Evolutionary conservation across 495 filamentous ascomycete genomes (phyloP).

Genomic region (Oleoguttula mirabilis): DNA sequence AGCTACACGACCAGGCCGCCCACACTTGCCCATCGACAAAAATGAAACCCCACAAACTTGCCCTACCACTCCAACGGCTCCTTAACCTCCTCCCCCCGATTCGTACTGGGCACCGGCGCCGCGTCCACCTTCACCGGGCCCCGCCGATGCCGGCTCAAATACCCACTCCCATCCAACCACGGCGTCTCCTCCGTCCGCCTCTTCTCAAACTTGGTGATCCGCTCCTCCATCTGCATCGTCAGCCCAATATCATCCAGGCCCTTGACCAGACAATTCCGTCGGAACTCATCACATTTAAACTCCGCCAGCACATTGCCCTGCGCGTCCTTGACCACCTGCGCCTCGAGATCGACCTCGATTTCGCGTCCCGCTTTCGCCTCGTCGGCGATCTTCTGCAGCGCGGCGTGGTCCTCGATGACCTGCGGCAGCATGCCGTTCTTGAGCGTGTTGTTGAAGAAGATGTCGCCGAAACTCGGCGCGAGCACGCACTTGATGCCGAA

Average conservation of each 20-base stretch:
- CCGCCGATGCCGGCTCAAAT: conserved; percentile 56
- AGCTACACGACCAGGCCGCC: too few relatives aligned
- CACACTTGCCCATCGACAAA: too few relatives aligned
- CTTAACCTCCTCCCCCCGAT: conserved; percentile 68
- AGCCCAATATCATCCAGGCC: conserved; percentile 94
- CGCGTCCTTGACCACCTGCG: conserved; percentile 69
- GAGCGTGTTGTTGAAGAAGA: conserved; percentile 99
- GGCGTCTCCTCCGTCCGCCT: conserved; percentile 66
- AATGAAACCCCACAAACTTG: too few relatives aligned
- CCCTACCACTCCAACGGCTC: conserved; percentile 91
- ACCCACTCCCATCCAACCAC: conserved; percentile 84
- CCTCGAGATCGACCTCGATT: conserved; percentile 80
- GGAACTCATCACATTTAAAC: conserved; percentile 84
- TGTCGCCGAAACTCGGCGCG: conserved; percentile 86
- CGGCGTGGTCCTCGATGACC: conserved; percentile 52
- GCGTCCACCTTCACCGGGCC: conserved; percentile 69
- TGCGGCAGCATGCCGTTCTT: conserved; percentile 99
- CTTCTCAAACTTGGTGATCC: conserved; percentile 74
- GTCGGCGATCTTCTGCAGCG: conserved; percentile 57
- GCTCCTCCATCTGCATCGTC: conserved; percentile 80
- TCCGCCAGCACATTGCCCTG: conserved; percentile 55
- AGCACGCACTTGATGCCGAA: conserved; percentile 93
- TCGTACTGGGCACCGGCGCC: conserved; percentile 76
- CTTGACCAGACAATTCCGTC: conserved; percentile 88
- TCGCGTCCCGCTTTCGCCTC: conserved; percentile 76